Evolutionary conservation across 192 early-diverging fungal species (phyloP), one percentile per base, ranked within the genome.

Genomic region (Linnemannia exigua): DNA sequence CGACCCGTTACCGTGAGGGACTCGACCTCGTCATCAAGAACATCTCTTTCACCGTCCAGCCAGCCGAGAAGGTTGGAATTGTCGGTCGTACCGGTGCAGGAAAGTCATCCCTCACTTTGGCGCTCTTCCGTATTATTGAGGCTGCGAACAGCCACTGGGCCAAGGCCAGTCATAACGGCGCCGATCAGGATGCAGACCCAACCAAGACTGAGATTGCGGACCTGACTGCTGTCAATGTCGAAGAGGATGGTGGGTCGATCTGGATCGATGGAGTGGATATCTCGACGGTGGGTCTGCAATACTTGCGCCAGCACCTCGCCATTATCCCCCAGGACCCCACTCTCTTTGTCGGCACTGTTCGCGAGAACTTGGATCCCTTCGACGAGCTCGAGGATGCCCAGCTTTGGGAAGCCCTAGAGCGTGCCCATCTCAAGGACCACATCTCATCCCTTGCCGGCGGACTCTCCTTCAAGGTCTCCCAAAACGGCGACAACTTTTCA

Each of bases 401-500:
- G 44, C 79, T 97, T 38, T 97, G 96, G 96, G 75, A 89, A 41
- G 94, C 91, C 6, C 82, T 97, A 16, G 91, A 93, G 74, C 89
- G 89, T 16, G 92, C 95, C n/a, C 93, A 94, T 79, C 87, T 98
- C 47, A 92, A 94, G 87, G 90, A 90, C 14, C 87, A 93, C 68
- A 87, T 99, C 44, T 85, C 89, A 20, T 76, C 88, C 48, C 80
- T 95, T 63, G 93, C 92, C 4, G 93, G 90, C 35, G 91, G 92
- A 61, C 88, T 97, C 46, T 95, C 97, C 25, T 90, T 89, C 44
- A 80, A 88, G 47, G 94, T 99, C 2, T 81, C 92, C 8, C 95
- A 97, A 73, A 91, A 93, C 73, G 97, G 97, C 19, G 88, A 92
- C n/a, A 97, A 98, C 84, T 96, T 97, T 78, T 96, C 94, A 22